Base-by-base conservation (phyloP, 257 asterid genomes). In the Plectranthus barbatus region DNA sequence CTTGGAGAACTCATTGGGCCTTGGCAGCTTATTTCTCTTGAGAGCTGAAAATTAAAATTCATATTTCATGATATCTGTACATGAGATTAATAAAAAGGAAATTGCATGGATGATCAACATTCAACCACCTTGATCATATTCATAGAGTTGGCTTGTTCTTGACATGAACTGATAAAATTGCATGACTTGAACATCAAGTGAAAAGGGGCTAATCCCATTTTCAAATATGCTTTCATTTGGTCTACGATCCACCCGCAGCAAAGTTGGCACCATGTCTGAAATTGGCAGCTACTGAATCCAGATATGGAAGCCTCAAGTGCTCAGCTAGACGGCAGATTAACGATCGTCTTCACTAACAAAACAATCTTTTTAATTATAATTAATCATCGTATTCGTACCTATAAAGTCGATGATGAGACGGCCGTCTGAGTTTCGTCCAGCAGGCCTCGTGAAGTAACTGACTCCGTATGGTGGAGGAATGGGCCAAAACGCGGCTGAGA, bases 401-500 rank as follows among this genome's bases (percentile, higher is more conserved):
- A 80, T 67, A 44, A 82, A 80, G 70, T 84, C 88, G 19, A 84
- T 73, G 66, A 81, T 62, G 24, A 84, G 86, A 47, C 86, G 84
- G 9, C 93, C 88, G 64, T 85, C 93, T 10, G 75, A 72, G 12
- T 40, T 55, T 57, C 88, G 62, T 13, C 92, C 86, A 0, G 83
- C 73, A 1, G 88, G 88, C 59, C 57, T 59, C 0, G 42, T 24
- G 36, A 84, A 84, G 84, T 55, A 84, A 18, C 69, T 82, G 10
- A 34, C 50, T 15, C 89, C 88, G 15, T 64, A 59, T 0, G 93
- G 89, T 4, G 76, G 42, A 0, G 76, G 71, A 60, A 59, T 50
- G 0, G 84, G 87, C 36, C 64, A 66, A 56, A 82, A 85, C 9
- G 79, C 79, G 0, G 86, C 89, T 7, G 89, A 67, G 18, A 74